Evolutionary conservation across 139 green algal species (phyloP).

Genomic region (Yamagishiella unicocca): DNA sequence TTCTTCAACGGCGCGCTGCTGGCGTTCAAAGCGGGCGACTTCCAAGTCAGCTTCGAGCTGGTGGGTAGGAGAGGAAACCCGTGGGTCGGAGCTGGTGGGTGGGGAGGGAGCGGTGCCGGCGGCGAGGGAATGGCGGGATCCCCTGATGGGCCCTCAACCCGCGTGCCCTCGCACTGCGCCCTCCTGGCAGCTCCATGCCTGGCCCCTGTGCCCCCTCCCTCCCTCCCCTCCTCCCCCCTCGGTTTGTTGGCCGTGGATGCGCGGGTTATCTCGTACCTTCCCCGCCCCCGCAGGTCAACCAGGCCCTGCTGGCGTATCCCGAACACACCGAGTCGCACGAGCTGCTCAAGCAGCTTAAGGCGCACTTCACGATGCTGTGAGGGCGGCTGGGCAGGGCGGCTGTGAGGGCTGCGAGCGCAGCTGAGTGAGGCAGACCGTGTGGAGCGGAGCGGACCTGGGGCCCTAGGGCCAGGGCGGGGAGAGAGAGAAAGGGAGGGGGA

Average conservation of each 20-base stretch:
- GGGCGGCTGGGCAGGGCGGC: neutral
- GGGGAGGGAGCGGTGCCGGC: too few species aligned
- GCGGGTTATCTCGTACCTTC: too few species aligned
- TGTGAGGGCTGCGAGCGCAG: neutral
- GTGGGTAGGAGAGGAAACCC: conserved; percentile 14
- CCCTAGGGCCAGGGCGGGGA: too few species aligned
- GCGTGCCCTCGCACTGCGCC: neutral
- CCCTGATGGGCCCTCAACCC: neutral
- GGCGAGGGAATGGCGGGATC: neutral
- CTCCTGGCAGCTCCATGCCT: too few species aligned
- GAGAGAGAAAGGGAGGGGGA: neutral
- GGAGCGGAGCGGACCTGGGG: neutral
- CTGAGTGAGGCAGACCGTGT: too few species aligned
- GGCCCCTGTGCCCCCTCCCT: neutral
- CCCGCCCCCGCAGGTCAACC: conserved; percentile 44
- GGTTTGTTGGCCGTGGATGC: too few species aligned
- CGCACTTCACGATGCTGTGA: conserved; percentile 72
- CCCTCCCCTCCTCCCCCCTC: neutral
- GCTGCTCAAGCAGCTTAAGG: conserved; percentile 75
- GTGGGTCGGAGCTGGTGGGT: neutral
- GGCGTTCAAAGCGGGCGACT: conserved; percentile 74
- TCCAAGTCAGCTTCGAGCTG: conserved; percentile 71
- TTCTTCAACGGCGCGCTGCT: conserved; percentile 84
- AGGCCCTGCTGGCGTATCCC: conserved; percentile 70
- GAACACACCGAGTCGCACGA: conserved; percentile 81